Percentiles rank a stretch among this genome's conserved stretches.
phyloP scores from a whole-genome alignment of 306 rosid genomes.

The Citrullus colocynthis region DNA sequence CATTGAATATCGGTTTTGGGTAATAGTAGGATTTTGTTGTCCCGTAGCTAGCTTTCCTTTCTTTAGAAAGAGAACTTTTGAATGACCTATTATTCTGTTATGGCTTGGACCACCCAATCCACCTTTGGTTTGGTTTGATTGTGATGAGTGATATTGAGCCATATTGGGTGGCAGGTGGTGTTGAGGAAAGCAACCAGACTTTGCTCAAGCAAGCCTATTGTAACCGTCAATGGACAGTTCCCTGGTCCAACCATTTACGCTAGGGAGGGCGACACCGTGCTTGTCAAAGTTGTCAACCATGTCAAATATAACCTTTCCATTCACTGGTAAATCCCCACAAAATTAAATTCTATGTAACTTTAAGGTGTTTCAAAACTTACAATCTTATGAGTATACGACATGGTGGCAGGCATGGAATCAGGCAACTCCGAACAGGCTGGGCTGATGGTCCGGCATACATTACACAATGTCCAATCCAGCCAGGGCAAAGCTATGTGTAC shows the following conservation, averaged over 20 bases:
- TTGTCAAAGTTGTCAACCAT: constrained; percentile 55
- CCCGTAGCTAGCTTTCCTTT: not conserved
- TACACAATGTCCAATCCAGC: constrained; percentile 78
- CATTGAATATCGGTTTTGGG: too few species aligned
- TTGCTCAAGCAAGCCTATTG: constrained; percentile 61
- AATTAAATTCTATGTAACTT: not conserved
- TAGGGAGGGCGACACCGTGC: constrained; percentile 66
- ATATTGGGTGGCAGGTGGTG: constrained; percentile 43
- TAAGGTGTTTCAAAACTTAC: too few species aligned
- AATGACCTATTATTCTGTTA: not conserved
- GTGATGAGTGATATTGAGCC: not conserved
- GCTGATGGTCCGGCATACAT: constrained; percentile 82
- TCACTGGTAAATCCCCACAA: constrained; percentile 42
- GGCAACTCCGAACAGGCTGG: constrained; percentile 80
- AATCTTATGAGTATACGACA: not conserved
- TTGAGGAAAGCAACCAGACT: constrained; percentile 30
- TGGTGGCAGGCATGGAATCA: constrained; percentile 63
- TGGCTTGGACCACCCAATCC: not conserved
- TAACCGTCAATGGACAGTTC: constrained; percentile 67
- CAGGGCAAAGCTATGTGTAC: constrained; percentile 55
- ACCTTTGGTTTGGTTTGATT: not conserved
- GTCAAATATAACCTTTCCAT: constrained; percentile 51
- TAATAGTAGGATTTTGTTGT: too few species aligned
- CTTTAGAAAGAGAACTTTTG: not conserved
- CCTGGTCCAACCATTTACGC: constrained; percentile 88